phyloP scores from a whole-genome alignment of 306 rosid species.

The Spatholobus suberectus region DNA sequence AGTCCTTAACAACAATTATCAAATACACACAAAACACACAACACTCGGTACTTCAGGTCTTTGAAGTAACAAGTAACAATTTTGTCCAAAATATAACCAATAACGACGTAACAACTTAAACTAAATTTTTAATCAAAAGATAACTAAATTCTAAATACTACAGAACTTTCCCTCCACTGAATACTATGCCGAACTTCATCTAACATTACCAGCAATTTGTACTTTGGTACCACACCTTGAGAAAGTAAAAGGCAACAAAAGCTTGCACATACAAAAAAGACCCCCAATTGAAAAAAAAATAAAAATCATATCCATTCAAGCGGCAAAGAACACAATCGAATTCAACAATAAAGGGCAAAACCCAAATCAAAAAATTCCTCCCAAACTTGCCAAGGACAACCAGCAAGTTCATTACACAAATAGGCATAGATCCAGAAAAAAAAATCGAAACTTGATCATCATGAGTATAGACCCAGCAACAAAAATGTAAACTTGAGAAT shows the following conservation, averaged over 20 bases:
- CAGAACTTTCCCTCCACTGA: background rate
- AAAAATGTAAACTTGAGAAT: conserved; percentile 41
- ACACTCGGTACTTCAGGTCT: background rate
- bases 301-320: background rate
- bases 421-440: conserved; percentile 6
- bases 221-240: background rate
- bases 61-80: conserved; percentile 4
- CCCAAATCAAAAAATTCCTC: background rate
- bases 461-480: conserved; percentile 30
- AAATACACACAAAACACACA: background rate
- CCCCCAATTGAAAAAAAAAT: background rate
- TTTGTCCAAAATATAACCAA: background rate
- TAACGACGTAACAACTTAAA: background rate
- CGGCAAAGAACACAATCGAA: background rate
- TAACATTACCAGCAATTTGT: conserved; percentile 2
- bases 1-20: background rate
- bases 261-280: background rate
- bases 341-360: background rate
- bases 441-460: conserved; percentile 26
- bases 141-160: background rate
- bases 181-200: background rate
- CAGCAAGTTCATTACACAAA: background rate
- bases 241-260: background rate
- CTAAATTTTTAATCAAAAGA: background rate
- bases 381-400: background rate